A percentile compares a stretch with the other conserved stretches of the same genome.
Conservation (phyloP, 208 protist species). For the Trypanosoma brucei region DNA sequence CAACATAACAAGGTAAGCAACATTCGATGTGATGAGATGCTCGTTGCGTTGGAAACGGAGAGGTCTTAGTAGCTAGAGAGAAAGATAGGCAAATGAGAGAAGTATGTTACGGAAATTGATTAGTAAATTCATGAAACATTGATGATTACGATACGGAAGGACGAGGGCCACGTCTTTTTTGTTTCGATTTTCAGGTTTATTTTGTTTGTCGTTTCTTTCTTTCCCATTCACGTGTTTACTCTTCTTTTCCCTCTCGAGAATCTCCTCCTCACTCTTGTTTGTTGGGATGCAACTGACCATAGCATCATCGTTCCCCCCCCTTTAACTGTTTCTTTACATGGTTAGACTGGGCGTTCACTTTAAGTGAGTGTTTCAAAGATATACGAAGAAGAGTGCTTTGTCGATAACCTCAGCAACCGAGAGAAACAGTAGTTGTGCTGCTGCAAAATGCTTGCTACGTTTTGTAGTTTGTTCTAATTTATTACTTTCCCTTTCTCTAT, state of each 20-base stretch:
- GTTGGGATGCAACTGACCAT: not conserved
- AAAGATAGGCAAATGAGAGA: not conserved
- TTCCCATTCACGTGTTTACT: conserved; percentile 13
- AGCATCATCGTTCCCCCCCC: not conserved
- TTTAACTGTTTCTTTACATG: not conserved
- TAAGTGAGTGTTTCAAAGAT: no score
- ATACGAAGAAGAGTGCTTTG: not conserved
- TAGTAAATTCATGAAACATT: not conserved
- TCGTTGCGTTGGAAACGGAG: no score
- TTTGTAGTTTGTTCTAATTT: not conserved
- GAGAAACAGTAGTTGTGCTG: no score
- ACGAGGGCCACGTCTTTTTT: not conserved
- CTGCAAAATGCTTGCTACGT: not conserved
- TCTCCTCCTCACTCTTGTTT: not conserved
- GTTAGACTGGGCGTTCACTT: not conserved
- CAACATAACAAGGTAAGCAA: no score
- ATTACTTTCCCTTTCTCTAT: not conserved
- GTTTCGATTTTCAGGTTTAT: not conserved
- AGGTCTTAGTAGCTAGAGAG: no score
- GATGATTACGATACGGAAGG: not conserved
- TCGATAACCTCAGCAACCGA: not conserved
- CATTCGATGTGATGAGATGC: no score
- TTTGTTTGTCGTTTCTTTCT: conserved; percentile 17
- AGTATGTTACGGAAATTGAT: not conserved
- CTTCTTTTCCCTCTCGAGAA: conserved; percentile 1